Percentiles rank a stretch among this genome's conserved stretches.
Evolutionary conservation across 1,284 basidiomycete genomes (phyloP).

Genomic region (Kalmanozyma brasiliensis): DNA sequence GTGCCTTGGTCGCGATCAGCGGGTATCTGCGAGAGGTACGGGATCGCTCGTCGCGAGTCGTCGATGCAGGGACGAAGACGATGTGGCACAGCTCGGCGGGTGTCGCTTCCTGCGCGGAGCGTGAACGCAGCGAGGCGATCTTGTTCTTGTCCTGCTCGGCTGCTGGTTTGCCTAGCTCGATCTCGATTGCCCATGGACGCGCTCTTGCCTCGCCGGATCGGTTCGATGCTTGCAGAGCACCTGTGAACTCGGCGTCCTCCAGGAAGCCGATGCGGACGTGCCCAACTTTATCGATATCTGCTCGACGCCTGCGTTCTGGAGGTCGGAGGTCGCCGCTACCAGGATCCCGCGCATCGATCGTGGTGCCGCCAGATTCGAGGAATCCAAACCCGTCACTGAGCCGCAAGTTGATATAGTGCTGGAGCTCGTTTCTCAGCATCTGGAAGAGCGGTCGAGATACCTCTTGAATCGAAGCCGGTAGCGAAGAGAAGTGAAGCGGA

Average conservation of each 20-base stretch:
- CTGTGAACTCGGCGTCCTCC: slow-evolving; percentile 28
- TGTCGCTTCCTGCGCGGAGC: slow-evolving; percentile 21
- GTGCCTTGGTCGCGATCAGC: slow-evolving; percentile 42
- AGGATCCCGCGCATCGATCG: slow-evolving; percentile 30
- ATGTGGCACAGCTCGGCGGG: slow-evolving; percentile 46
- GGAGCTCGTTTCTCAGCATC: slow-evolving; percentile 34
- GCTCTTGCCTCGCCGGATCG: slow-evolving; percentile 18
- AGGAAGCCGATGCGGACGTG: slow-evolving; percentile 40
- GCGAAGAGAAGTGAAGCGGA: slow-evolving; percentile 39
- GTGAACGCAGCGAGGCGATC: slow-evolving; percentile 12
- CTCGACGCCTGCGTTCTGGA: slow-evolving; percentile 32
- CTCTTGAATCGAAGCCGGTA: slow-evolving; percentile 39
- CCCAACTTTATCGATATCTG: slow-evolving; percentile 38
- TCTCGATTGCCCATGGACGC: slow-evolving; percentile 42
- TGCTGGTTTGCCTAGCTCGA: slow-evolving; percentile 46
- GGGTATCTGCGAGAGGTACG: slow-evolving; percentile 35
- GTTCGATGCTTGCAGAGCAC: slow-evolving; percentile 17
- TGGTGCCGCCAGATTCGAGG: slow-evolving; percentile 23
- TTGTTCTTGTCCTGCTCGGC: slow-evolving; percentile 23
- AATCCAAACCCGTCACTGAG: slow-evolving; percentile 47
- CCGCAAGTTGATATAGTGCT: slow-evolving; percentile 46
- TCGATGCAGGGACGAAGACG: slow-evolving; percentile 36
- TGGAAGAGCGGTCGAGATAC: slow-evolving; percentile 35
- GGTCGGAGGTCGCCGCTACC: slow-evolving; percentile 40
- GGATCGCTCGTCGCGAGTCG: slow-evolving; percentile 9